Evolutionary conservation across 495 filamentous ascomycete species (phyloP).

Genomic region (Cercophora scortea): DNA sequence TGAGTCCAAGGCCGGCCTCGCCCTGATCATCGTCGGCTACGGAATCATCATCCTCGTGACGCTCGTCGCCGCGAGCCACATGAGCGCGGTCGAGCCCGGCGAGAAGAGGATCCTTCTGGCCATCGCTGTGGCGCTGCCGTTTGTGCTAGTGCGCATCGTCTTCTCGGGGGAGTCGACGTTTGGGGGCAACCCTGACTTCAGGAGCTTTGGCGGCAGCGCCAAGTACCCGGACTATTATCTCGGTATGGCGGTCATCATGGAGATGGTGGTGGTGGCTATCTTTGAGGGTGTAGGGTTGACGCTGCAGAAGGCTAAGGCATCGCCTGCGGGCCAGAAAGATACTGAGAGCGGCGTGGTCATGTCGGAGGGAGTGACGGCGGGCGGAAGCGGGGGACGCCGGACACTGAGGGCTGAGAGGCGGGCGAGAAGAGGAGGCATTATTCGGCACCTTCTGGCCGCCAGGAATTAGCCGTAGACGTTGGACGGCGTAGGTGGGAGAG

Average conservation of each 20-base stretch:
- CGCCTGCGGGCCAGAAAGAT: neutral
- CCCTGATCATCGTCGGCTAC: constrained; percentile 22
- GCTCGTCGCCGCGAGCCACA: constrained; percentile 10
- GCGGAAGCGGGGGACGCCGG: no score
- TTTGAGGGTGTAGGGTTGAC: constrained; percentile 26
- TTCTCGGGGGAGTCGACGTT: constrained; percentile 23
- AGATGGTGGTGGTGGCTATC: constrained; percentile 27
- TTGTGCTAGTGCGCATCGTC: constrained; percentile 28
- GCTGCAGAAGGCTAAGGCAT: constrained; percentile 6
- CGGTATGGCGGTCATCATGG: constrained; percentile 29
- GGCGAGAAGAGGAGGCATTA: no score
- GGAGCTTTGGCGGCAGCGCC: constrained; percentile 13
- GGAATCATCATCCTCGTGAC: constrained; percentile 18
- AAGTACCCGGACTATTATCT: constrained; percentile 16
- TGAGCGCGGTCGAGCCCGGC: constrained; percentile 17
- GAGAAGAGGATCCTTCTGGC: constrained; percentile 27
- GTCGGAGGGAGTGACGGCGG: no score
- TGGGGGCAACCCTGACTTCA: constrained; percentile 18
- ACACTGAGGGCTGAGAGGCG: no score
- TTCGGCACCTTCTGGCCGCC: no score
- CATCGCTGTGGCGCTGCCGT: constrained; percentile 25
- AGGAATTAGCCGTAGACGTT: no score
- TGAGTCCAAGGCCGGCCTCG: constrained; percentile 17
- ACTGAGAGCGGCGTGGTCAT: no score
- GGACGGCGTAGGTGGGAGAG: no score